phyloP scores from a whole-genome alignment of 202 grass and related monocot species.

The Carex sylvatica region DNA sequence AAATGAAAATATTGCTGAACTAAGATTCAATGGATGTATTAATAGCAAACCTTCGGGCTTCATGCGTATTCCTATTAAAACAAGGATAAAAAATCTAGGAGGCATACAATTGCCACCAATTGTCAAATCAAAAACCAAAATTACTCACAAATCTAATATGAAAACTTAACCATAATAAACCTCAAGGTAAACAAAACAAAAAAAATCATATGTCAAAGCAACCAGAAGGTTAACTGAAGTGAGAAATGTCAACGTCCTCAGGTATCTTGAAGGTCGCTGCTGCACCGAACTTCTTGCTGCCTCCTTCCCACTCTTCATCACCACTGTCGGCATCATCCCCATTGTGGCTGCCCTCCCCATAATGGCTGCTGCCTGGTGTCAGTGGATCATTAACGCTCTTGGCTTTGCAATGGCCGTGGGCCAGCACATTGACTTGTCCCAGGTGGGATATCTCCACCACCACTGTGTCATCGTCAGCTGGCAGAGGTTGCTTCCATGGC shows the following conservation, averaged over 20 bases:
- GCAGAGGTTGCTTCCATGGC: slow-evolving; percentile 94
- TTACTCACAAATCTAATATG: slow-evolving; percentile 15
- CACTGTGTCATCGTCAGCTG: slow-evolving; percentile 48
- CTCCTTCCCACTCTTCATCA: slow-evolving; percentile 71
- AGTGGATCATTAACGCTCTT: slow-evolving; percentile 44
- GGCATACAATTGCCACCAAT: background rate
- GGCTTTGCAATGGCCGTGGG: slow-evolving; percentile 53
- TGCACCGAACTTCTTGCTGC: slow-evolving; percentile 76
- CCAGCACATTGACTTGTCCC: slow-evolving; percentile 76
- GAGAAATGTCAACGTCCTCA: slow-evolving; percentile 55
- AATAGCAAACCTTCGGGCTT: background rate
- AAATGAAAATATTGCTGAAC: background rate
- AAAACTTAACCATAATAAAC: background rate
- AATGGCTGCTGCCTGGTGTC: background rate
- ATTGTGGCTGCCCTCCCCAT: slow-evolving; percentile 9
- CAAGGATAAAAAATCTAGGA: background rate
- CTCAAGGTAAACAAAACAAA: background rate
- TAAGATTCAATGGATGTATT: background rate
- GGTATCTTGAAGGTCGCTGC: slow-evolving; percentile 82
- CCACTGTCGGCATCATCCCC: slow-evolving; percentile 34
- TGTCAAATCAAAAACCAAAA: background rate
- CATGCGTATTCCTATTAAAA: background rate
- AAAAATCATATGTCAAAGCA: background rate
- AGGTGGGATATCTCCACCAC: slow-evolving; percentile 79
- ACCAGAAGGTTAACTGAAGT: slow-evolving; percentile 42